Evolutionary conservation across 2,329 filamentous ascomycete genomes (phyloP), one percentile per base, ranked within the genome.

Genomic region (Thielaviopsis musarum): DNA sequence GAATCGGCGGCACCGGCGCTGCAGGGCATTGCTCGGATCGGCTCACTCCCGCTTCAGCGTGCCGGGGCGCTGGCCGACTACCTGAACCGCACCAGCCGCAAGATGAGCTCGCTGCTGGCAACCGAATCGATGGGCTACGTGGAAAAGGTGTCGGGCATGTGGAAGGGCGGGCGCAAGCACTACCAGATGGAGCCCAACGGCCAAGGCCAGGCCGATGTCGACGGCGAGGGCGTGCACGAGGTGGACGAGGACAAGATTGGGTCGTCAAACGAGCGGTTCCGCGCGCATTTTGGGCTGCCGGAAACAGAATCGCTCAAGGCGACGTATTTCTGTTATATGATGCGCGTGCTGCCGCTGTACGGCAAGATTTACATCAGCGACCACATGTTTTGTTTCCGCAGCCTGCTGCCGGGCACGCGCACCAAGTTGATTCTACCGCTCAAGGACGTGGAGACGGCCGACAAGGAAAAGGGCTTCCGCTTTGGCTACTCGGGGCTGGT

Each of bases 121-220:
- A 88, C 85, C 0, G 91, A 96, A 69, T 94, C 91, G 0, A 95
- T 95, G 84, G 90, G 89, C 1, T 97, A 97, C 68, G 85, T 95
- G 34, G 91, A 94, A 67, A 97, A 96, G 70, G 91, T 97, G 0
- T 95, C 91, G 0, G 91, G 90, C 45, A 97, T 97, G 87, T 93
- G 93, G 83, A 88, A 90, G 65, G 93, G 93, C 38, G 88, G 88
- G 13, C 84, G 85, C 65, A 90, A 85, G 66, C 91, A 97, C 70
- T 98, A 97, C 66, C 83, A 85, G 56, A 24, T 52, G 41, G 86
- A 81, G 52, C 76, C 76, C 2, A 69, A 73, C 52, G 77, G 73
- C 22, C 71, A 78, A 51, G 73, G 72, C 3, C 24, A 6, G 24
- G 3, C 24, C 30, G 74, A 75, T 1, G 78, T 82, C 52, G 78